Evolutionary conservation across 2,329 filamentous ascomycete genomes (phyloP).

Genomic region (Paracamarosporium sp.): DNA sequence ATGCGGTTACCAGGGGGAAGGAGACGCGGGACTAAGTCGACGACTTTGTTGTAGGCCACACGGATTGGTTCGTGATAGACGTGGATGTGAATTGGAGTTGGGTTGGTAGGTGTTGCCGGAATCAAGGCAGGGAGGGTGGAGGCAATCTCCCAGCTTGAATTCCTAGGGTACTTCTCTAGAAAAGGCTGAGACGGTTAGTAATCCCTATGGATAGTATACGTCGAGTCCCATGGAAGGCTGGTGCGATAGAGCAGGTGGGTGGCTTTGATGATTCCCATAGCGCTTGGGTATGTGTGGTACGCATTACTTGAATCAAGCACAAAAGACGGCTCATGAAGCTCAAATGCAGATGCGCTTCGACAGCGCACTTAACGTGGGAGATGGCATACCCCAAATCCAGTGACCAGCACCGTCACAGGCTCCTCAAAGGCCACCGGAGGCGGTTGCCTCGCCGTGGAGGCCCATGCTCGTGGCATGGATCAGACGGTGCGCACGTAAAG

Average conservation of each 20-base stretch:
- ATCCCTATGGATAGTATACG: too few species aligned
- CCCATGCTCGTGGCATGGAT: constrained; percentile 22
- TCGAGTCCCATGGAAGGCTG: too few species aligned
- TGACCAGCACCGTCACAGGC: constrained; percentile 44
- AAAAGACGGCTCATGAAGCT: neutral
- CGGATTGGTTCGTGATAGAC: constrained; percentile 42
- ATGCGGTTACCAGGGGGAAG: constrained; percentile 29
- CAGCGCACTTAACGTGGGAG: neutral
- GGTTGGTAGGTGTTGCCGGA: constrained; percentile 26
- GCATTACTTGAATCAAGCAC: too few species aligned
- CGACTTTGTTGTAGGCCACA: constrained; percentile 44
- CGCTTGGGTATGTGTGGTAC: too few species aligned
- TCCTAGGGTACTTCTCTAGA: constrained; percentile 35
- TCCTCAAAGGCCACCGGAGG: constrained; percentile 33
- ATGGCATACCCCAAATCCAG: constrained; percentile 41
- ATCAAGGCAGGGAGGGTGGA: constrained; percentile 44
- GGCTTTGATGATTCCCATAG: too few species aligned
- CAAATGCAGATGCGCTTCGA: too few species aligned
- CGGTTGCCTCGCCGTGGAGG: constrained; percentile 38
- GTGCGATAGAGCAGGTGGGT: too few species aligned
- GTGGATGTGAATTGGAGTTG: constrained; percentile 42
- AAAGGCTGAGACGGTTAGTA: constrained; percentile 39
- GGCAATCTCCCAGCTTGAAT: constrained; percentile 48
- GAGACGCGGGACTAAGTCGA: constrained; percentile 32
- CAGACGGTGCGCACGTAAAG: neutral